Conservation (phyloP, 2,329 filamentous ascomycete genomes). For the Hypoxylon sp. region DNA sequence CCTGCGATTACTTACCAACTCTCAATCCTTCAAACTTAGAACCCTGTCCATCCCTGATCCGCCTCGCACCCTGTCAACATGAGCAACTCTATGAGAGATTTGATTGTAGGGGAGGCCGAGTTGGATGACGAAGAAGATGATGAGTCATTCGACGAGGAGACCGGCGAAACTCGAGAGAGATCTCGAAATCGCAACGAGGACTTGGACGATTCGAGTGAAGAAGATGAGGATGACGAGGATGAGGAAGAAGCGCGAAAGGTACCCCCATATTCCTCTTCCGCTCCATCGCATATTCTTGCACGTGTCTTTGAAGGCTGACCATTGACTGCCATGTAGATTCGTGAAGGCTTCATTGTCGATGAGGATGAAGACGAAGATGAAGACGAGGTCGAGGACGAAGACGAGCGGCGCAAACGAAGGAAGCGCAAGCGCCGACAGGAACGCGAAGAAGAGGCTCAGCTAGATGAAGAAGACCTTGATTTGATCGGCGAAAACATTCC, state of each 20-base stretch:
- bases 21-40: constrained; percentile 5
- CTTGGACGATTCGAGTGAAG: constrained; percentile 88
- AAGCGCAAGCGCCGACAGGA: constrained; percentile 82
- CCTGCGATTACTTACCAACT: not conserved
- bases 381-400: constrained; percentile 72
- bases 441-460: constrained; percentile 85
- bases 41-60: not conserved
- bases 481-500: constrained; percentile 88
- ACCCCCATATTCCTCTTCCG: constrained; percentile 48
- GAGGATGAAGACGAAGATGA: constrained; percentile 86
- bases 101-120: constrained; percentile 88
- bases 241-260: constrained; percentile 86
- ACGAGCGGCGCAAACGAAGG: constrained; percentile 73
- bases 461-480: constrained; percentile 97
- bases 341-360: constrained; percentile 95
- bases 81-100: constrained; percentile 76
- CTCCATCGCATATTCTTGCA: not conserved
- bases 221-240: constrained; percentile 93
- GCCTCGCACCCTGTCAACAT: constrained; percentile 59
- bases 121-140: constrained; percentile 89
- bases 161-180: constrained; percentile 68
- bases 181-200: constrained; percentile 59
- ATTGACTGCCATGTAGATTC: constrained; percentile 69
- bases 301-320: constrained; percentile 33
- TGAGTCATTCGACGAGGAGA: constrained; percentile 83